Percentiles rank a stretch among this genome's conserved stretches.
These are phyloP conservation scores for Raddia distichophylla DNA, from an alignment of 176 grass and related monocot genomes.

Conservation along the genomic window DNA sequence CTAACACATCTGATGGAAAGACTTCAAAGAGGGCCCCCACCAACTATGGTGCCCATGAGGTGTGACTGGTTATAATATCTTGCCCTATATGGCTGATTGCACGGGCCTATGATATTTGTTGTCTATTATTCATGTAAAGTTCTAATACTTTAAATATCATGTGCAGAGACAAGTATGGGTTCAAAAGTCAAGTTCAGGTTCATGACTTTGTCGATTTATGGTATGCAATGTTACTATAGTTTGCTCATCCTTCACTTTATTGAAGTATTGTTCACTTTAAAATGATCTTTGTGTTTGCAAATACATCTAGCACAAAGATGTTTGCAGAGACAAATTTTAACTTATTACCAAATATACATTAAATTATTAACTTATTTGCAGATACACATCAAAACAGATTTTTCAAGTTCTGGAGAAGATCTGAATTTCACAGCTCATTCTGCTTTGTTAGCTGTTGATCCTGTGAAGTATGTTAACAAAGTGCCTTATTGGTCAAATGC, in stretches of 20 bases:
- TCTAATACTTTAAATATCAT: conserved; percentile 28
- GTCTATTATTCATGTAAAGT: not conserved
- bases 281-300: not conserved
- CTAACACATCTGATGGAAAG: conserved; percentile 73
- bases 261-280: not conserved
- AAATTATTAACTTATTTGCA: conserved; percentile 31
- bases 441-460: conserved; percentile 52
- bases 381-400: conserved; percentile 49
- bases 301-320: not conserved
- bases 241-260: conserved; percentile 24
- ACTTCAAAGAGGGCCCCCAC: conserved; percentile 66
- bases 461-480: conserved; percentile 60
- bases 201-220: conserved; percentile 57
- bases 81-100: conserved; percentile 35
- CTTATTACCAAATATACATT: not conserved
- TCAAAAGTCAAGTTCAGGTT: conserved; percentile 90
- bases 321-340: not conserved
- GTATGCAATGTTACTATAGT: conserved; percentile 42
- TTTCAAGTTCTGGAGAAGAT: conserved; percentile 54
- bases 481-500: conserved; percentile 43
- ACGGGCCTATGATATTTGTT: conserved; percentile 22
- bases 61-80: conserved; percentile 41
- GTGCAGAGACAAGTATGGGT: conserved; percentile 98
- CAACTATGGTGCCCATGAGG: conserved; percentile 86
- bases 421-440: conserved; percentile 56